A percentile compares a stretch with the other conserved stretches of the same genome.
phyloP scores from a whole-genome alignment of 2,329 filamentous ascomycete species.

The Colletotrichum cuscutae region DNA sequence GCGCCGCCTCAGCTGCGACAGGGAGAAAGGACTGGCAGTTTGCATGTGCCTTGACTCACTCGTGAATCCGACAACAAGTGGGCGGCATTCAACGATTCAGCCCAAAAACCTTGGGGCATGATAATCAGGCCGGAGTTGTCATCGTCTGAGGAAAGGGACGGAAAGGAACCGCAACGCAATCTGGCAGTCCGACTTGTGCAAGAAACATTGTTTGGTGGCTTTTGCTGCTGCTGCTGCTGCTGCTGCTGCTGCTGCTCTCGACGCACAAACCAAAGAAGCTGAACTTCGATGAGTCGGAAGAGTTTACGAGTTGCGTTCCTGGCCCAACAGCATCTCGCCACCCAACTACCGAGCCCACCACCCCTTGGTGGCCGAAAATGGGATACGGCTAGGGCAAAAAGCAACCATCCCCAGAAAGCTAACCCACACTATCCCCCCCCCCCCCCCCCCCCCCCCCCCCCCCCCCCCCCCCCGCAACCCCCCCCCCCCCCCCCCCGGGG shows the following conservation, averaged over 20 bases:
- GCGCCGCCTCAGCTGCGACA: not conserved
- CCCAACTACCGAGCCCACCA: constrained; percentile 30
- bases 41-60: constrained; percentile 31
- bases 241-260: not conserved
- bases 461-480: constrained; percentile 22
- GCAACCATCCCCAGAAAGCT: constrained; percentile 12
- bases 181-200: not conserved
- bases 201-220: not conserved
- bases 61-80: constrained; percentile 8
- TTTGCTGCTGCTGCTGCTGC: not conserved
- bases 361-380: not conserved
- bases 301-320: constrained; percentile 24
- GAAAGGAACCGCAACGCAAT: not conserved
- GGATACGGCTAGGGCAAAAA: not conserved
- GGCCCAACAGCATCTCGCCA: constrained; percentile 27
- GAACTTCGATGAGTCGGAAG: not conserved
- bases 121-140: not conserved
- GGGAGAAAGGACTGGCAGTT: not conserved
- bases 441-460: constrained; percentile 20
- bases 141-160: constrained; percentile 6
- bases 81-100: constrained; percentile 24
- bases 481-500: no score
- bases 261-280: not conserved
- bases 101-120: constrained; percentile 5
- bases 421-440: constrained; percentile 12